Evolutionary conservation across 176 grass and related monocot genomes (phyloP).

Genomic region (Carex scoparia): DNA sequence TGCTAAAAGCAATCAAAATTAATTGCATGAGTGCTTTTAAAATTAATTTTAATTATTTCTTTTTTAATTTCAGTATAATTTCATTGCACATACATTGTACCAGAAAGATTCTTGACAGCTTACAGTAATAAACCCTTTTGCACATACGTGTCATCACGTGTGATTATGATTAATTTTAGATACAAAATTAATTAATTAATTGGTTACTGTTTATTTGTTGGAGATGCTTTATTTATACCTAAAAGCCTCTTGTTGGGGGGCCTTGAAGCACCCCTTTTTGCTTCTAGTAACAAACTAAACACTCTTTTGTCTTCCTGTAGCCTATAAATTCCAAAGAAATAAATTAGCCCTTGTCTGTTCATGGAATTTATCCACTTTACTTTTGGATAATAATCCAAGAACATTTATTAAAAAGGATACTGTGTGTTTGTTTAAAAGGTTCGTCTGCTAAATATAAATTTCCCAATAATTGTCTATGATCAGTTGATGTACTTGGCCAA

Average conservation of each 20-base stretch:
- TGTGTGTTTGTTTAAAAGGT: background rate
- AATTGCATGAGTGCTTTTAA: too few species aligned
- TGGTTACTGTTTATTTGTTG: background rate
- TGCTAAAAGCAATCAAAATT: too few species aligned
- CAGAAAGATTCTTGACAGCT: background rate
- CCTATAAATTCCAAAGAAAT: constrained; percentile 24
- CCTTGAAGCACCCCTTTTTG: constrained; percentile 9
- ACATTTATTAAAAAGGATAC: background rate
- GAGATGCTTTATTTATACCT: background rate
- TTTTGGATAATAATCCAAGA: background rate
- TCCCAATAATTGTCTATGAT: constrained; percentile 22
- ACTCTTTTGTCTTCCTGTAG: constrained; percentile 15
- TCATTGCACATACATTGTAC: background rate
- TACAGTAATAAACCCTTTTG: background rate
- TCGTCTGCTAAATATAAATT: constrained; percentile 17
- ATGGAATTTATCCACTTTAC: constrained; percentile 11
- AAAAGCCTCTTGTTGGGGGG: background rate
- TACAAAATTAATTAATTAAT: background rate
- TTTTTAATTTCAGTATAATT: background rate
- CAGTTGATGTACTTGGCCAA: background rate
- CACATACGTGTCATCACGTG: background rate
- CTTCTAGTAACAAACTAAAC: background rate
- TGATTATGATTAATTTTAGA: background rate
- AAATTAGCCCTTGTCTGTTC: constrained; percentile 12
- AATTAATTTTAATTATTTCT: too few species aligned